A percentile compares a stretch with the other conserved stretches of the same genome.
Conservation (phyloP, 345 rosid species). For the Populus nigra region DNA sequence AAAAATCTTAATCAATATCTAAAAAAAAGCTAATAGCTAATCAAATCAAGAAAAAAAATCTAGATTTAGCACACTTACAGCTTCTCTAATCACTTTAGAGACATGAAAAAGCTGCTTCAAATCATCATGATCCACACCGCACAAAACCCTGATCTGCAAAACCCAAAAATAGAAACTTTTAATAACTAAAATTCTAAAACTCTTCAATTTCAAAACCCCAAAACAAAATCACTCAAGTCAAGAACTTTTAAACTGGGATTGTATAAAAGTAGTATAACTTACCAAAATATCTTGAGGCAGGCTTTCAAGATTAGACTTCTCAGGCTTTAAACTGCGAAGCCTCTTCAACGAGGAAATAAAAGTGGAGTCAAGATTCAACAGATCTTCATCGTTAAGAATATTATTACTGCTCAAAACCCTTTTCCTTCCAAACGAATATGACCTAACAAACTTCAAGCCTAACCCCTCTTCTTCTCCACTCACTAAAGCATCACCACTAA, state of each 20-base stretch:
- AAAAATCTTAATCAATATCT: not conserved
- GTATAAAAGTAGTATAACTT: slow-evolving; percentile 7
- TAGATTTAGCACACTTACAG: slow-evolving; percentile 44
- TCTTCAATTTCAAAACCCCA: not conserved
- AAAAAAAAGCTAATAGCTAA: not conserved
- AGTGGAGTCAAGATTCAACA: not conserved
- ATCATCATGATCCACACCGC: slow-evolving; percentile 70
- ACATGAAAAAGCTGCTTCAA: slow-evolving; percentile 57
- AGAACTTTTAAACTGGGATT: not conserved
- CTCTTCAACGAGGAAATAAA: slow-evolving; percentile 48
- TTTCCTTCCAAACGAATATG: slow-evolving; percentile 54
- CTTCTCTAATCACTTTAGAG: slow-evolving; percentile 66
- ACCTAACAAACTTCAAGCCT: slow-evolving; percentile 50
- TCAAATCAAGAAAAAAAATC: not conserved
- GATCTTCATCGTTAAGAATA: slow-evolving; percentile 12
- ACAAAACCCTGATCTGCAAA: slow-evolving; percentile 59
- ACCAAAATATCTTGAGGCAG: slow-evolving; percentile 84
- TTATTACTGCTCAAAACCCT: slow-evolving; percentile 50
- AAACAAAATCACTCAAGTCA: not conserved
- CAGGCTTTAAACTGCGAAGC: slow-evolving; percentile 38
- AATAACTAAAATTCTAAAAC: not conserved
- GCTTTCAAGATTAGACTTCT: slow-evolving; percentile 51
- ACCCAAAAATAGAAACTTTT: not conserved
- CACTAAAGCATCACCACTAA: slow-evolving; percentile 4
- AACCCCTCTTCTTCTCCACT: slow-evolving; percentile 19